Percentiles rank a stretch among this genome's conserved stretches.
Evolutionary conservation across 345 rosid genomes (phyloP).

Genomic region (Murraya koenigii): DNA sequence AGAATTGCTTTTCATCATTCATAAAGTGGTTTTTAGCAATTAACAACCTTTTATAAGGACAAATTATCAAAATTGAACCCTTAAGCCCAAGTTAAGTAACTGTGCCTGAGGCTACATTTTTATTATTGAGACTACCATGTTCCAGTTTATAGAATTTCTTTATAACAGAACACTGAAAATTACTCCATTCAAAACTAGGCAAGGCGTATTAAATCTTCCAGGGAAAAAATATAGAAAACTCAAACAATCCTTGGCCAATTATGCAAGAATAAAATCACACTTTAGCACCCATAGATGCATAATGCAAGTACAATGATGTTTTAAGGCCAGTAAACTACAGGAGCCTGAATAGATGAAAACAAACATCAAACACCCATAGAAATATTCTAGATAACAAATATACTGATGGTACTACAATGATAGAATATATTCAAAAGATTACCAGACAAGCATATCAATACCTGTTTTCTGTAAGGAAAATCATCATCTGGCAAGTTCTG

Average conservation of each 20-base stretch:
- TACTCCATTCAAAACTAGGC: too few relatives aligned
- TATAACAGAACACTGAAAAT: too few relatives aligned
- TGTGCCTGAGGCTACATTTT: not conserved
- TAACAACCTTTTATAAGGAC: not conserved
- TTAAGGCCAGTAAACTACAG: not conserved
- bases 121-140: not conserved
- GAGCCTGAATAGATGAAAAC: not conserved
- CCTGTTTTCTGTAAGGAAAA: constrained; percentile 87
- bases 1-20: not conserved
- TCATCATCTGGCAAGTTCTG: constrained; percentile 82
- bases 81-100: not conserved
- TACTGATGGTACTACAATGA: not conserved
- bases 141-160: not conserved
- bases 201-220: not conserved
- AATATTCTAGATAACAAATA: not conserved
- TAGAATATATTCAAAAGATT: not conserved
- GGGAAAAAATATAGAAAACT: not conserved
- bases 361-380: not conserved
- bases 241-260: not conserved
- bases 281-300: not conserved
- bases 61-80: too few relatives aligned
- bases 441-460: constrained; percentile 17
- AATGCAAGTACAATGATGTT: not conserved
- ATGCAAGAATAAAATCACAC: not conserved
- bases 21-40: not conserved